phyloP scores from a whole-genome alignment of 2,329 filamentous ascomycete species.

The Lasiodiplodia hormozganensis region DNA sequence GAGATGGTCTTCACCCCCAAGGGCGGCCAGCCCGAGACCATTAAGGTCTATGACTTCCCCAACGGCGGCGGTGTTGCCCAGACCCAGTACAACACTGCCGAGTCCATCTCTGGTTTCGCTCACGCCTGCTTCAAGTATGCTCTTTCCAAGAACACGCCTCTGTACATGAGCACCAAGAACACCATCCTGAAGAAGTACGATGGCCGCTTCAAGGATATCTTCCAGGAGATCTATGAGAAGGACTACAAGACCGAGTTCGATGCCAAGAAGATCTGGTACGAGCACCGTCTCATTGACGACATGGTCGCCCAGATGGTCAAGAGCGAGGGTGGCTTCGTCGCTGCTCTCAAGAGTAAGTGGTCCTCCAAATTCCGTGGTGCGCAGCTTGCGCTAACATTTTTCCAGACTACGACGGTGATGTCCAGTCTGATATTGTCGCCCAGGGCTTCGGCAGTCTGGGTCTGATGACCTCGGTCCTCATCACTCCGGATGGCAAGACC shows the following conservation, averaged over 20 bases:
- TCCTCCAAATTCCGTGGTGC: too few species aligned
- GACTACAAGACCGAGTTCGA: constrained; percentile 90
- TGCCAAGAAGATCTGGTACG: constrained; percentile 94
- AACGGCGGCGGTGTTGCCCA: constrained; percentile 86
- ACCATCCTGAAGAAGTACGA: constrained; percentile 99
- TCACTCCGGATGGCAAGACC: constrained; percentile 94
- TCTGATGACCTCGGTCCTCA: constrained; percentile 97
- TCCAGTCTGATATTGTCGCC: constrained; percentile 97
- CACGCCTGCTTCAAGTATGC: constrained; percentile 97
- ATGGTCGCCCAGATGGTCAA: constrained; percentile 99
- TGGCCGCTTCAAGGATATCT: constrained; percentile 98
- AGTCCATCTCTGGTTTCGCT: constrained; percentile 92
- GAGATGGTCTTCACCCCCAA: constrained; percentile 93
- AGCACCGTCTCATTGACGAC: constrained; percentile 98
- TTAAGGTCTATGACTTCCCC: constrained; percentile 91
- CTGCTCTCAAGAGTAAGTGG: constrained; percentile 92
- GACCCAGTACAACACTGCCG: constrained; percentile 98
- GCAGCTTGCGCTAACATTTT: constrained; percentile 35
- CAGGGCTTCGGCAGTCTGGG: constrained; percentile 98
- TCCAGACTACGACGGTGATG: constrained; percentile 96
- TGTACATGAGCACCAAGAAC: constrained; percentile 99
- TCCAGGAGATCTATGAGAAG: constrained; percentile 93
- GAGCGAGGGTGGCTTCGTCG: constrained; percentile 93
- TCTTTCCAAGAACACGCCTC: constrained; percentile 81
- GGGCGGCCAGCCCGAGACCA: constrained; percentile 79